phyloP scores from a whole-genome alignment of 176 grass and related monocot genomes.

The Stipa capillata region DNA sequence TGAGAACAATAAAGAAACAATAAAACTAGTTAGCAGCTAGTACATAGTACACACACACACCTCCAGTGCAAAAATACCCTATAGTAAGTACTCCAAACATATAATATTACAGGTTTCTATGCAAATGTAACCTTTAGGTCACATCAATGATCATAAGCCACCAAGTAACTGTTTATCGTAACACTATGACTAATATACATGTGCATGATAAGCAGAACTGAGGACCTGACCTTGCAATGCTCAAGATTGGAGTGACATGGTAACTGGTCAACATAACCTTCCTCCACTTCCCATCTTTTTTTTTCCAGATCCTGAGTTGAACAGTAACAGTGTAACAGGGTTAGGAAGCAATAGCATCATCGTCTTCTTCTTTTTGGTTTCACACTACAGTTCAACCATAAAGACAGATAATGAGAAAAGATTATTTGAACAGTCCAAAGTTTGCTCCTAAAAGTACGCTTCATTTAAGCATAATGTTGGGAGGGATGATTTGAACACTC shows the following conservation, averaged over 20 bases:
- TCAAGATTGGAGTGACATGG: constrained; percentile 95
- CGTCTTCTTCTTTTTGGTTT: not conserved
- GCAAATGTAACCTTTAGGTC: not conserved
- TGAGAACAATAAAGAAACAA: constrained; percentile 4
- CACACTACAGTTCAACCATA: constrained; percentile 17
- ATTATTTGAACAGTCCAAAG: constrained; percentile 1
- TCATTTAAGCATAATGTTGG: constrained; percentile 4
- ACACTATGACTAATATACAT: not conserved
- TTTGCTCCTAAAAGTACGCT: not conserved
- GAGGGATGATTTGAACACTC: not conserved
- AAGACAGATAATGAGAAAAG: constrained; percentile 11
- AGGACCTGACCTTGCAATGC: constrained; percentile 69
- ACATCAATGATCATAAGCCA: not conserved
- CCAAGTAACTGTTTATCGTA: not conserved
- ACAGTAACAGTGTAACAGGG: constrained; percentile 9
- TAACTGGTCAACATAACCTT: constrained; percentile 65
- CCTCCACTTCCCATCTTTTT: constrained; percentile 58
- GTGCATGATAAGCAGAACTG: not conserved
- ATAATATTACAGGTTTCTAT: not conserved
- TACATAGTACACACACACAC: not conserved
- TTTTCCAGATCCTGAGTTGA: constrained; percentile 75
- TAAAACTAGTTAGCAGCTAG: constrained; percentile 3
- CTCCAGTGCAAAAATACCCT: not conserved
- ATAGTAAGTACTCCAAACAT: constrained; percentile 4
- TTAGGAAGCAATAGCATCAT: not conserved